Percentiles rank a stretch among this genome's conserved stretches.
These are phyloP conservation scores for Sordaria brevicollis DNA, from an alignment of 495 filamentous ascomycete species.

Conservation along the genomic window DNA sequence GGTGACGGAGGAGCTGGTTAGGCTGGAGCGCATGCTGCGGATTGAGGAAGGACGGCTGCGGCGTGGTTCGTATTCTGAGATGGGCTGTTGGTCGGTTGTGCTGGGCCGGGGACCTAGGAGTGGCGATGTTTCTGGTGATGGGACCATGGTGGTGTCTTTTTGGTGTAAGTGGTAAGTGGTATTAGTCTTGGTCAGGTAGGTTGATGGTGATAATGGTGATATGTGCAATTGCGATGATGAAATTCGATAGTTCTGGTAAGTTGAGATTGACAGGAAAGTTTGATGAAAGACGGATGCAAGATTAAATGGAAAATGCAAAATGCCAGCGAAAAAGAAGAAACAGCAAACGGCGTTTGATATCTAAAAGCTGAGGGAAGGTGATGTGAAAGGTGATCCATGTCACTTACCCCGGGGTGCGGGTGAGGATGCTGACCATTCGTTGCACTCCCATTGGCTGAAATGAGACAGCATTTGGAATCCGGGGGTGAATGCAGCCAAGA, in stretches of 20 bases:
- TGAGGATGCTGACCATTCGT: background rate
- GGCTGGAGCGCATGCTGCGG: background rate
- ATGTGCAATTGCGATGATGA: background rate
- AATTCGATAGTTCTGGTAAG: background rate
- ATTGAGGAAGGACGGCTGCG: background rate
- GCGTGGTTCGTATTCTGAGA: background rate
- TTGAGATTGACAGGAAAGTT: background rate
- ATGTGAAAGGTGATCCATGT: background rate
- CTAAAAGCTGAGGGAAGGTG: background rate
- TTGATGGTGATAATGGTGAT: background rate
- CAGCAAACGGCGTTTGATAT: background rate
- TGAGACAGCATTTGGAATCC: background rate
- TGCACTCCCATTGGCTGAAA: background rate
- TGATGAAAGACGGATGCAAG: background rate
- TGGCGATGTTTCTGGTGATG: background rate
- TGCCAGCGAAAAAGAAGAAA: background rate
- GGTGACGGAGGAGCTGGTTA: background rate
- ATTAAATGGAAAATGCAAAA: background rate
- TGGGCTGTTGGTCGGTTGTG: background rate
- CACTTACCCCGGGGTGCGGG: background rate
- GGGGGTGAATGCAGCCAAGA: background rate
- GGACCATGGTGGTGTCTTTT: background rate
- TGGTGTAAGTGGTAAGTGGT: too few species aligned
- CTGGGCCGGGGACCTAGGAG: background rate
- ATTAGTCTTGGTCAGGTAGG: background rate